Evolutionary conservation across 2,329 filamentous ascomycete genomes (phyloP), one percentile per base, ranked within the genome.

Genomic region (Diaporthe amygdali): DNA sequence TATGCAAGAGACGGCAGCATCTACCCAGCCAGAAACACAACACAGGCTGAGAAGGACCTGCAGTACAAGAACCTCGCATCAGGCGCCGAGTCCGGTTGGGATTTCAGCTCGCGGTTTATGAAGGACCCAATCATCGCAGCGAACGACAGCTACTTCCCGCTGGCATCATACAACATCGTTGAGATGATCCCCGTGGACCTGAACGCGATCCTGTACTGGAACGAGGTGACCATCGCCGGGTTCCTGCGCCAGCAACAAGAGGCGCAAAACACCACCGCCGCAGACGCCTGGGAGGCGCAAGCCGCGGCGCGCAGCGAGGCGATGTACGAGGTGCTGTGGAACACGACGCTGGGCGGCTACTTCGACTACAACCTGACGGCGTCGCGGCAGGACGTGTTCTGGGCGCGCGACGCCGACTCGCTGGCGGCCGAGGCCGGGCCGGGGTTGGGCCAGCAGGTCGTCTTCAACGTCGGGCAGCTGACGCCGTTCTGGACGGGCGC

Each of bases 401-500:
- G 88, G 17, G 84, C 85, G 2, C 78, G 79, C 10, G 88, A 90
- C 73, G 75, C 80, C 4, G 85, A 88, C 73, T 79, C 84, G 1
- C 81, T 82, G 10, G 73, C 81, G 5, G 76, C 80, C 41, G 85
- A 87, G 41, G 82, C 74, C 6, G 76, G 79, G 2, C 81, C 79
- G 14, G 88, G 88, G 0, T 89, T 90, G 4, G 89, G 87, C 49
- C 78, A 87, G 47, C 89, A 92, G 77, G 82, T 91, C 27, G 76
- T 87, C 71, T 91, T 92, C 77, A 81, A 87, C 71, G 79, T 88
- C 10, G 86, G 86, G 0, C 90, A 92, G 77, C 88, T 91, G 78
- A 92, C 90, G 77, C 91, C 91, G 2, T 92, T 92, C 84, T 93
- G 91, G 90, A 88, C 89, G 1, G 90, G 91, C 25, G 89, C 91